Conservation (phyloP, 2,329 filamentous ascomycete genomes). For the Aphanocladium album region DNA sequence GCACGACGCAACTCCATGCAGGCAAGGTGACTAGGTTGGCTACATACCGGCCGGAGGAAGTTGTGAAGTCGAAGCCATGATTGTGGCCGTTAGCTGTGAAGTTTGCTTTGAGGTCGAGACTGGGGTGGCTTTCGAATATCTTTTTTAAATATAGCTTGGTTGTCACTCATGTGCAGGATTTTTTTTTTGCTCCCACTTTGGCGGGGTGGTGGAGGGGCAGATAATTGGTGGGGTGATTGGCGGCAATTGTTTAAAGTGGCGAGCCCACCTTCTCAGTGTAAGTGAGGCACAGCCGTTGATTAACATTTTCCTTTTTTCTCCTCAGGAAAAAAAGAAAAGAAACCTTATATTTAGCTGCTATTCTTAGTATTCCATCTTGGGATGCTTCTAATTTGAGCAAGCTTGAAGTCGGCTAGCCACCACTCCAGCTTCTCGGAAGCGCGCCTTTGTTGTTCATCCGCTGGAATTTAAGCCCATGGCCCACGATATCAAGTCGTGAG, state of each 20-base stretch:
- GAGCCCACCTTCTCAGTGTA: neutral
- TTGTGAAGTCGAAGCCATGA: constrained; percentile 9
- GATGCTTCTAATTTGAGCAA: too few species aligned
- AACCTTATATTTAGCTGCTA: too few species aligned
- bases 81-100: constrained; percentile 8
- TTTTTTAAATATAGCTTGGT: constrained; percentile 1
- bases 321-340: neutral
- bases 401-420: too few species aligned
- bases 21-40: neutral
- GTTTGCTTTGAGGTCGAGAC: neutral
- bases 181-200: constrained; percentile 8
- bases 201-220: constrained; percentile 16
- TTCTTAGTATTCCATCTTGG: too few species aligned
- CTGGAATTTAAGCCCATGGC: too few species aligned
- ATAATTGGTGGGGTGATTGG: constrained; percentile 8
- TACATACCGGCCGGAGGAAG: constrained; percentile 17
- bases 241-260: neutral
- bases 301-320: too few species aligned
- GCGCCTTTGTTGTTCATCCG: too few species aligned
- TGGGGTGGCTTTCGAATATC: neutral
- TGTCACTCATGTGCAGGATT: constrained; percentile 6
- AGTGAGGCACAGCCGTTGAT: neutral
- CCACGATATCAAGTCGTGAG: too few species aligned
- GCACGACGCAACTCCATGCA: neutral
- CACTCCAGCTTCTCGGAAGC: too few species aligned